Evolutionary conservation across 2,329 filamentous ascomycete genomes (phyloP), one percentile per base, ranked within the genome.

Genomic region (Colletotrichum euphorbiae): DNA sequence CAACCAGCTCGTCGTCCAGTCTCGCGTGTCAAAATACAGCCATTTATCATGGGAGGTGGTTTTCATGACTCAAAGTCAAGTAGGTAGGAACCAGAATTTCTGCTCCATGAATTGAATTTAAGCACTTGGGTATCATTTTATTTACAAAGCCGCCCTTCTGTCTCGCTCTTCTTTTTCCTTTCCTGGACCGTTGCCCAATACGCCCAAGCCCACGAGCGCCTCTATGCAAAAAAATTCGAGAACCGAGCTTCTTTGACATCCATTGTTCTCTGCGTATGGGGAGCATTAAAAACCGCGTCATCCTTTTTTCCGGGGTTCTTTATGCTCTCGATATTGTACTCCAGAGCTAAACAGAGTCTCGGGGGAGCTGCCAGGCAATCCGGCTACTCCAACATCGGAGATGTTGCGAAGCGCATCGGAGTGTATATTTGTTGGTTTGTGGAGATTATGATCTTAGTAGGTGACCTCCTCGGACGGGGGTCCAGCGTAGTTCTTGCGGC

Each of bases 401-500:
- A 33, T 17, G 21, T 6, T 6, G 13, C 4, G 43, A 43, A 36
- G 17, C 19, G 42, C 5, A 11, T 19, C 9, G 28, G 48, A 31
- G 13, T 28, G 21, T 4, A 7, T 7, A 5, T 21, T 40, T 28
- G 12, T 24, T 8, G 42, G 15, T 33, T 6, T 21, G 15, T 48
- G 9, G 21, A 24, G 19, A 13, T 6, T 3, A 12, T 24, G 36
- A 17, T 45, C 17, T 66, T 60, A 70, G 59, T 65, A 42, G 11
- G 76, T 75, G 5, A 78, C 76, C 62, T 79, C 79, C 64, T 81
- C 75, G 43, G 81, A 83, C n/a, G 85, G 87, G 2, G 88, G 89
- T 15, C 90, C 89, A 51, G 82, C 82, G 78, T 92, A 92, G 78
- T 93, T 87, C 79, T 88, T 87, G 78, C 87, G 85, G 38, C 91